phyloP scores from a whole-genome alignment of 768 basidiomycete species.

The Collybia sp. region DNA sequence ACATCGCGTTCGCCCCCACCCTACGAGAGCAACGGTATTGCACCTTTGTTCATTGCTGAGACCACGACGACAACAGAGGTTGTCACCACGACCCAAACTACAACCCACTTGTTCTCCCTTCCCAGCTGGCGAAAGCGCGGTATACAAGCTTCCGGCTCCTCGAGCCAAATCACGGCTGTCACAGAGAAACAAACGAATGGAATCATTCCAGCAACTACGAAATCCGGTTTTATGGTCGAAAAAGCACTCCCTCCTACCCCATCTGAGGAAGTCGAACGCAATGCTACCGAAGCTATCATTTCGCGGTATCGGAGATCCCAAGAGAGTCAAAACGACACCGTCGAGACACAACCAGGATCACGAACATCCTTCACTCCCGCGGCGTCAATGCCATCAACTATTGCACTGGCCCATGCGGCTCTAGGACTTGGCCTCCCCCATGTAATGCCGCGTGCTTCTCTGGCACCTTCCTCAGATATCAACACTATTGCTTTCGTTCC shows the following conservation, averaged over 20 bases:
- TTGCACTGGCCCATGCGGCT: conserved; percentile 50
- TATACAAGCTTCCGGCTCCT: conserved; percentile 22
- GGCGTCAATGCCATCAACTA: conserved; percentile 20
- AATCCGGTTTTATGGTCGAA: conserved; percentile 23
- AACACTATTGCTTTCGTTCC: conserved; percentile 43
- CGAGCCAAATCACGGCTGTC: conserved; percentile 15
- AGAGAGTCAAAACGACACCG: neutral
- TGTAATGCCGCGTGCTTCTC: conserved; percentile 38
- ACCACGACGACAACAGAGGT: conserved; percentile 43
- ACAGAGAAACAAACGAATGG: conserved; percentile 17
- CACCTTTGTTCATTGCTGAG: conserved; percentile 35
- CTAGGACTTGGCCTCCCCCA: conserved; percentile 57
- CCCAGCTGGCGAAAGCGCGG: conserved; percentile 60
- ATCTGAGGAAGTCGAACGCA: too few species aligned
- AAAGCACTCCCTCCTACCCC: conserved; percentile 53
- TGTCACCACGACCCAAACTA: conserved; percentile 38
- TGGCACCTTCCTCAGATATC: conserved; percentile 39
- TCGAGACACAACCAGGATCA: conserved; percentile 2
- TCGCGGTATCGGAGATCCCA: too few species aligned
- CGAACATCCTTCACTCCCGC: neutral
- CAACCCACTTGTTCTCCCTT: conserved; percentile 63
- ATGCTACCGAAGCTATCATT: too few species aligned
- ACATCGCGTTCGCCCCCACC: conserved; percentile 23
- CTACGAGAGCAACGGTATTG: conserved; percentile 21
- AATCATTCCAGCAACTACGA: conserved; percentile 10